Evolutionary conservation across 2,329 filamentous ascomycete genomes (phyloP).

Genomic region (Fusarium papillatum): DNA sequence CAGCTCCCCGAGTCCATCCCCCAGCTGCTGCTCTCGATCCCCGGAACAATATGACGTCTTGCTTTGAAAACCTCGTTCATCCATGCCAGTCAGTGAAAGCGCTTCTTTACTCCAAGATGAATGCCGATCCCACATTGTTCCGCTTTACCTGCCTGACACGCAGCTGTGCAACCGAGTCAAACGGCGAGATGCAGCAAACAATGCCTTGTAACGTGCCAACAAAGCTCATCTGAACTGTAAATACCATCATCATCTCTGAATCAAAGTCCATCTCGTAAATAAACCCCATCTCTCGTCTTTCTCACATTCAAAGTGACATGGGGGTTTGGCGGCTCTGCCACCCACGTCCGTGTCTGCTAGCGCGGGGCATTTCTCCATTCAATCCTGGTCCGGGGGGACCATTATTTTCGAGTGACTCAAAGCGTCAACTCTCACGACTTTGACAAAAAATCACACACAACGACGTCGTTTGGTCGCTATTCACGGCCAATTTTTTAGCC

Average conservation of each 20-base stretch:
- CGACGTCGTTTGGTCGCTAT: slow-evolving; percentile 1
- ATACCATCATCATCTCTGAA: not conserved
- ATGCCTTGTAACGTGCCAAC: not conserved
- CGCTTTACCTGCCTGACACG: not conserved
- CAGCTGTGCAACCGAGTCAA: not conserved
- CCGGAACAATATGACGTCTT: not conserved
- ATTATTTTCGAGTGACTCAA: slow-evolving; percentile 53
- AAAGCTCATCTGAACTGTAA: not conserved
- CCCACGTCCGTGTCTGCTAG: slow-evolving; percentile 39
- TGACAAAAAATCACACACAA: slow-evolving; percentile 17
- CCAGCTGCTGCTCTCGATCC: not conserved
- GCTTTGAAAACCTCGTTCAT: not conserved
- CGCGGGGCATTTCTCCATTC: slow-evolving; percentile 50
- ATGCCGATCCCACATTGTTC: not conserved
- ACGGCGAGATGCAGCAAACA: not conserved
- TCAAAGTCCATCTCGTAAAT: not conserved
- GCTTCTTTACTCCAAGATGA: not conserved
- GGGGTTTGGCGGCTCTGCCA: slow-evolving; percentile 22
- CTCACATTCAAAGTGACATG: not conserved
- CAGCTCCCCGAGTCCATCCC: too few species aligned
- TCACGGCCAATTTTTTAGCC: slow-evolving; percentile 1
- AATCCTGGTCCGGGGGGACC: slow-evolving; percentile 39
- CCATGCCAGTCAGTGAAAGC: not conserved
- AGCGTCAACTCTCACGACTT: slow-evolving; percentile 29
- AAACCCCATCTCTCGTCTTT: not conserved